phyloP scores from a whole-genome alignment of 352 stramenopile species.

The Globisporangium irregulare region DNA sequence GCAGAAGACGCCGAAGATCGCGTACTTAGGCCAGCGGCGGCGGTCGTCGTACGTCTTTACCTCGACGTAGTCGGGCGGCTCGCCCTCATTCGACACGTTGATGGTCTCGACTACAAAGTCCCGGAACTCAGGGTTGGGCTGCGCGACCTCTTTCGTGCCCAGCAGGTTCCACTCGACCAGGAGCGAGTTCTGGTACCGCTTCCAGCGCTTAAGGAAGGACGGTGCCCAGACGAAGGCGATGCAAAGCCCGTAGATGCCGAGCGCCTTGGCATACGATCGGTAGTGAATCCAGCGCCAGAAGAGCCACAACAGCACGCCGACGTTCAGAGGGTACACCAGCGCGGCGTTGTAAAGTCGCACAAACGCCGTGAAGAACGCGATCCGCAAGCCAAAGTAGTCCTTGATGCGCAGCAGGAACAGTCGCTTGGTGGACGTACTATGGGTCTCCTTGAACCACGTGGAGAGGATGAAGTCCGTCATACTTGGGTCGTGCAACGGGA shows the following conservation, averaged over 20 bases:
- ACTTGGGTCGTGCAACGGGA: constrained; percentile 58
- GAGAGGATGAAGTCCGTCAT: constrained; percentile 64
- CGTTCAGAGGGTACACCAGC: constrained; percentile 44
- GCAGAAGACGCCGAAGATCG: constrained; percentile 48
- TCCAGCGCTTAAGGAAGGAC: constrained; percentile 57
- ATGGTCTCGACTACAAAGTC: constrained; percentile 56
- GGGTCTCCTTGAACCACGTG: constrained; percentile 48
- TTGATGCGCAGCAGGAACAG: constrained; percentile 58
- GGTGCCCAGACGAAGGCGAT: constrained; percentile 55
- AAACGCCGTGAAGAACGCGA: constrained; percentile 62
- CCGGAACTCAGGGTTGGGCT: constrained; percentile 51
- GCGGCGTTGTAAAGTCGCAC: constrained; percentile 56
- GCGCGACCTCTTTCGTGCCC: constrained; percentile 42
- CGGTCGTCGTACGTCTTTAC: constrained; percentile 56
- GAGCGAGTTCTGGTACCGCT: constrained; percentile 59
- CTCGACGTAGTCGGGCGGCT: constrained; percentile 56
- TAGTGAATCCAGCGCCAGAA: constrained; percentile 60
- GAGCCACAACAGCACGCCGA: constrained; percentile 46
- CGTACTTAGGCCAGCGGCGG: constrained; percentile 56
- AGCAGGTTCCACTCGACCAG: constrained; percentile 65
- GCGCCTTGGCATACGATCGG: constrained; percentile 43
- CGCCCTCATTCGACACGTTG: constrained; percentile 52
- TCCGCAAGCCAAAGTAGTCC: constrained; percentile 58
- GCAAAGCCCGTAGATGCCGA: constrained; percentile 48
- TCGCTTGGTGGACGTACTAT: constrained; percentile 35